These are phyloP conservation scores for Botrytis hyacinthi DNA, from an alignment of 2,329 filamentous ascomycete genomes.

Conservation along the genomic window DNA sequence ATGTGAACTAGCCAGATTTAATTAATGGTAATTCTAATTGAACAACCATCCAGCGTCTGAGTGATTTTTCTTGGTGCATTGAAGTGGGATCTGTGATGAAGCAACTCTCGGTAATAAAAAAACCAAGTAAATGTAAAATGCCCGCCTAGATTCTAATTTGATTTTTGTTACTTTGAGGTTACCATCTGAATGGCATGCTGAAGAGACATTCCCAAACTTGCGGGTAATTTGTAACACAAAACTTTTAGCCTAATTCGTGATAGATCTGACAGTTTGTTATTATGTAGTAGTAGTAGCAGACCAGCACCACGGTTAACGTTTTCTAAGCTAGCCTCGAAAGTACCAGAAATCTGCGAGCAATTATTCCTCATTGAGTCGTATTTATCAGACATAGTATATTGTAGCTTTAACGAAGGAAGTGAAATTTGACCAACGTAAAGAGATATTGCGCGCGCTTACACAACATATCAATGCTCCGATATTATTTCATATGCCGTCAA, in stretches of 20 bases:
- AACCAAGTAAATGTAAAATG: background rate
- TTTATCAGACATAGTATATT: background rate
- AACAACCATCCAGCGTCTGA: constrained; percentile 2
- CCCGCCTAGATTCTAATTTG: constrained; percentile 9
- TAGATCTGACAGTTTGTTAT: constrained; percentile 12
- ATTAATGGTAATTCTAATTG: constrained; percentile 17
- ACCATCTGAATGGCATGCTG: constrained; percentile 3
- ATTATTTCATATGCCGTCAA: background rate
- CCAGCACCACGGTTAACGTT: background rate
- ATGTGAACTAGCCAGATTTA: constrained; percentile 1
- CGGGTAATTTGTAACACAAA: constrained; percentile 18
- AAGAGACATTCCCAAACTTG: constrained; percentile 21
- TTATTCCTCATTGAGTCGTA: constrained; percentile 2
- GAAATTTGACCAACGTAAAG: background rate
- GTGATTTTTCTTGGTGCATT: background rate
- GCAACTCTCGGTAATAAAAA: background rate
- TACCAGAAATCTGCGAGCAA: background rate
- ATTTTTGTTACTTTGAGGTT: background rate
- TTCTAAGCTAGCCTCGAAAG: background rate
- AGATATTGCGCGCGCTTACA: constrained; percentile 20
- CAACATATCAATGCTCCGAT: background rate
- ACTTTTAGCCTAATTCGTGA: background rate
- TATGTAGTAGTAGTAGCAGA: background rate
- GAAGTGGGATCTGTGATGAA: constrained; percentile 8
- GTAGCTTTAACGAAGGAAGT: background rate